Conservation (phyloP, 768 basidiomycete species). For the Mrakia hoshinonis region DNA sequence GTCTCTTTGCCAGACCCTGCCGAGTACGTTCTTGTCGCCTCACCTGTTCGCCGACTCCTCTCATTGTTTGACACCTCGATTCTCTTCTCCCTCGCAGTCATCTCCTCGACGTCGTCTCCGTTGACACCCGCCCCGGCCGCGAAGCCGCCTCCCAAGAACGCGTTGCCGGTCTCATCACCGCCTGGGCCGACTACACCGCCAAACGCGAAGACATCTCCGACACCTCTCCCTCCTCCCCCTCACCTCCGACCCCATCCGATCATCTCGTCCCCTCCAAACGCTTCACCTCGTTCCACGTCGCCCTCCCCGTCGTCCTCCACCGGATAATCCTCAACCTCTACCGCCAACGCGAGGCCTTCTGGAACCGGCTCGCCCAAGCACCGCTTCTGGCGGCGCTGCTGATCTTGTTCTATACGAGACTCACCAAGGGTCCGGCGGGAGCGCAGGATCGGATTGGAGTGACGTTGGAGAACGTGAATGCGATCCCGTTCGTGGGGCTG, state of each 20-base stretch:
- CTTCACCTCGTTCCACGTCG: constrained; percentile 39
- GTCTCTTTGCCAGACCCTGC: constrained; percentile 8
- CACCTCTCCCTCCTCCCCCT: neutral
- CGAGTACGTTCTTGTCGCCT: neutral
- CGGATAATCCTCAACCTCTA: constrained; percentile 44
- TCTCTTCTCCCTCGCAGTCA: constrained; percentile 36
- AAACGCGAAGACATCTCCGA: constrained; percentile 8
- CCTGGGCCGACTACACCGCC: constrained; percentile 27
- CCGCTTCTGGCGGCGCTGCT: constrained; percentile 30
- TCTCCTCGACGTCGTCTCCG: constrained; percentile 51
- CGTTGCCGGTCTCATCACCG: constrained; percentile 30
- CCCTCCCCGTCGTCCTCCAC: constrained; percentile 43
- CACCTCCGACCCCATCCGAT: neutral
- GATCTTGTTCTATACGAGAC: constrained; percentile 42
- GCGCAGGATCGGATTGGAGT: constrained; percentile 44
- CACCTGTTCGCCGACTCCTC: neutral
- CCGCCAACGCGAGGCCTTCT: constrained; percentile 40
- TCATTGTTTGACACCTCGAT: neutral
- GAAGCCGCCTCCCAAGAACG: constrained; percentile 31
- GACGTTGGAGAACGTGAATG: constrained; percentile 37
- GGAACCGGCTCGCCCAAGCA: constrained; percentile 16
- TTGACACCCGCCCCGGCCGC: constrained; percentile 33
- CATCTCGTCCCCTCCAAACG: neutral
- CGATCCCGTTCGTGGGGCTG: constrained; percentile 38
- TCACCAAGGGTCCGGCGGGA: constrained; percentile 41